Conservation (phyloP, 2,329 filamentous ascomycete genomes). For the Epicoccum sorghinum region DNA sequence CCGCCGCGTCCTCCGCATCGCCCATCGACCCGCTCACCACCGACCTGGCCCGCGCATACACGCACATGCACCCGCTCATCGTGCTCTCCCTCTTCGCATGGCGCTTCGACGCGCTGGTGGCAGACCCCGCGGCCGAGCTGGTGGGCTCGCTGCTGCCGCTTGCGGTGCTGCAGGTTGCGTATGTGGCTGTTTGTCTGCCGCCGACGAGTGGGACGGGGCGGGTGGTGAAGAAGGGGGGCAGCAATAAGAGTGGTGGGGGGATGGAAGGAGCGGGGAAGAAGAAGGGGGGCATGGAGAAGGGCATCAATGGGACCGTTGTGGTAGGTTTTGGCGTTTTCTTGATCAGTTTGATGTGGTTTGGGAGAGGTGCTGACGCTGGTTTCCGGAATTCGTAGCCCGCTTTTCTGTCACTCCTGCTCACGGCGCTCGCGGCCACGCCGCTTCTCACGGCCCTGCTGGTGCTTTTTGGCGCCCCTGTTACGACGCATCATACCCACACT, state of each 20-base stretch:
- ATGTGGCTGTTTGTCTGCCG: constrained; percentile 65
- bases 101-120: constrained; percentile 71
- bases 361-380: too few relatives aligned
- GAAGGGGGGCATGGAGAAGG: constrained; percentile 33
- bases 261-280: constrained; percentile 53
- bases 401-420: constrained; percentile 70
- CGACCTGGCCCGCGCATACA: constrained; percentile 60
- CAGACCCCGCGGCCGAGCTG: constrained; percentile 71
- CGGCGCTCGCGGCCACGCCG: constrained; percentile 62
- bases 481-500: constrained; percentile 80
- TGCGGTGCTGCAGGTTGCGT: constrained; percentile 66
- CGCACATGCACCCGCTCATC: constrained; percentile 70
- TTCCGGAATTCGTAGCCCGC: constrained; percentile 62
- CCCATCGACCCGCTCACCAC: constrained; percentile 57
- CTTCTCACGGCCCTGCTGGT: constrained; percentile 69
- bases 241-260: constrained; percentile 47
- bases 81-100: constrained; percentile 68
- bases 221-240: too few relatives aligned
- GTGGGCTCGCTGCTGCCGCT: constrained; percentile 66
- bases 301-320: constrained; percentile 45
- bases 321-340: constrained; percentile 40
- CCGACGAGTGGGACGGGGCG: constrained; percentile 50
- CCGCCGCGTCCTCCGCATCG: constrained; percentile 24
- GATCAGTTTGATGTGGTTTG: too few relatives aligned
- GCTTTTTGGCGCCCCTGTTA: constrained; percentile 89